phyloP scores from a whole-genome alignment of 1,284 basidiomycete genomes.

The Fomitopsis pinicola region DNA sequence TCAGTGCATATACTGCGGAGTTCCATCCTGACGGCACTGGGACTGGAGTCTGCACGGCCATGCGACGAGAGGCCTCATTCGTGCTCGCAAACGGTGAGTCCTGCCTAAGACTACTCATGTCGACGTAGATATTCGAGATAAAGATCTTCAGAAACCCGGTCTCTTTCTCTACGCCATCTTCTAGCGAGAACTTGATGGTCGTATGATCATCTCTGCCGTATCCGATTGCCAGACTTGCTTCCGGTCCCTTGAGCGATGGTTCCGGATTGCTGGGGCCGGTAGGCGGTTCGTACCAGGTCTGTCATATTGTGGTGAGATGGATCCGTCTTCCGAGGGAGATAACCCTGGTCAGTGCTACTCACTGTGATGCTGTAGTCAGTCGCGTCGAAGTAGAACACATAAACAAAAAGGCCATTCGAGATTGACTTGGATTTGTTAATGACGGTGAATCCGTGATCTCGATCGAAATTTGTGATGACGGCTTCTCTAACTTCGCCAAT shows the following conservation, averaged over 20 bases:
- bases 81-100: too few species aligned
- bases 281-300: conserved; percentile 3
- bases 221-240: conserved; percentile 2
- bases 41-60: too few species aligned
- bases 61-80: too few species aligned
- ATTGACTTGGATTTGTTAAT: not conserved
- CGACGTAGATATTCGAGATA: not conserved
- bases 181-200: conserved; percentile 2
- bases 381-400: conserved; percentile 11
- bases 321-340: too few species aligned
- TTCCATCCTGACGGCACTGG: too few species aligned
- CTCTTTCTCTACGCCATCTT: not conserved
- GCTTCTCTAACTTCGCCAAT: not conserved
- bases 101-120: not conserved
- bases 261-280: not conserved
- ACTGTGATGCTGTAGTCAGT: conserved; percentile 1
- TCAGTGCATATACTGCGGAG: too few species aligned
- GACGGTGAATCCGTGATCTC: not conserved
- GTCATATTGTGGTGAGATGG: too few species aligned
- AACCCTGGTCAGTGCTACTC: too few species aligned
- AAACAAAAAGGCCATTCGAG: not conserved
- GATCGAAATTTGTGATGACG: not conserved
- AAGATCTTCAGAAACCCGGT: conserved; percentile 10
- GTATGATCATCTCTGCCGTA: not conserved
- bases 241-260: not conserved